A percentile compares a stretch with the other conserved stretches of the same genome.
phyloP scores from a whole-genome alignment of 768 basidiomycete genomes.

The Gymnopilus junonius region DNA sequence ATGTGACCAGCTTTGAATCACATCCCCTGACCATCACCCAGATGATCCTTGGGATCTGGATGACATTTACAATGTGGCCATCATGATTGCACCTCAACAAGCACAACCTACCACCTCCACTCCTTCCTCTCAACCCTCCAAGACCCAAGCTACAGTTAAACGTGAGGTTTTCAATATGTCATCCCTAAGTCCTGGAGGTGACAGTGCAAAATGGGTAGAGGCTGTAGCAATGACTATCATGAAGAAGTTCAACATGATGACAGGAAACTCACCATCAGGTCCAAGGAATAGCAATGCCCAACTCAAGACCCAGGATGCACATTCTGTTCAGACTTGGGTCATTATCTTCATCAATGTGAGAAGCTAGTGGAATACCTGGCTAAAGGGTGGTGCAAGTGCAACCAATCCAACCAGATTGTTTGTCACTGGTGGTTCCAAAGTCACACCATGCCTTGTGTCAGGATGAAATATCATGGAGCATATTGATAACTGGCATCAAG shows the following conservation, averaged over 20 bases:
- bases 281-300: too few relatives aligned
- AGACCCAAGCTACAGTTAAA: background rate
- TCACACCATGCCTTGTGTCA: background rate
- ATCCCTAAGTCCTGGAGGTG: background rate
- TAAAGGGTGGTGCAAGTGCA: background rate
- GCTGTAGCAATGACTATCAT: background rate
- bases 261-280: too few relatives aligned
- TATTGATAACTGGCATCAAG: constrained; percentile 13
- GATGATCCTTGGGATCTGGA: constrained; percentile 12
- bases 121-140: background rate
- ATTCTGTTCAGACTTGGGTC: background rate
- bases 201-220: background rate
- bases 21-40: constrained; percentile 11
- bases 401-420: background rate
- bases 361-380: background rate
- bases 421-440: background rate
- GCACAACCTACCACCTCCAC: background rate
- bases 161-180: background rate
- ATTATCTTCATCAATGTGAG: background rate
- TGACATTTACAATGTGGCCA: constrained; percentile 9
- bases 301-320: background rate
- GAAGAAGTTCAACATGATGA: background rate
- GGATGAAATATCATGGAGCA: constrained; percentile 1
- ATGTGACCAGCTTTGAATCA: constrained; percentile 4
- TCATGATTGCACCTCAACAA: background rate